phyloP scores from a whole-genome alignment of 2,329 filamentous ascomycete species.

The Taxawa tesnikishii region DNA sequence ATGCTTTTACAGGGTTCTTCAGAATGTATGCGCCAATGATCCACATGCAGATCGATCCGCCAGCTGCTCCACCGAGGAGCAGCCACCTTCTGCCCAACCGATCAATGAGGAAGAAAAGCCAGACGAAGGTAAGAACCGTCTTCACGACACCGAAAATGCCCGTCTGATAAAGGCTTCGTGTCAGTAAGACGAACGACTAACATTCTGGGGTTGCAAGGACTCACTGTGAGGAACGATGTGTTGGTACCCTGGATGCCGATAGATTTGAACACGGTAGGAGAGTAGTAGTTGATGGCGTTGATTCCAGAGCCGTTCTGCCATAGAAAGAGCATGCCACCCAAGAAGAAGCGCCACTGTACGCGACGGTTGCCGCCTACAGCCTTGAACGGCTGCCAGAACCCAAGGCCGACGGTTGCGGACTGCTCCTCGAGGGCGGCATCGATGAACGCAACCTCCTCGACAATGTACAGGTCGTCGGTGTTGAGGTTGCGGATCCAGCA shows the following conservation, averaged over 20 bases:
- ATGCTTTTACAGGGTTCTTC: constrained; percentile 23
- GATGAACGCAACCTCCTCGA: constrained; percentile 60
- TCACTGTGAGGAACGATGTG: constrained; percentile 49
- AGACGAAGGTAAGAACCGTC: constrained; percentile 54
- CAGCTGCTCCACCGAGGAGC: constrained; percentile 51
- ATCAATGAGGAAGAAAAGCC: constrained; percentile 58
- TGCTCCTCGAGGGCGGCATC: constrained; percentile 58
- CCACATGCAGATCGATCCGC: constrained; percentile 54
- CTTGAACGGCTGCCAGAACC: constrained; percentile 63
- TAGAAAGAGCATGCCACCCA: constrained; percentile 63
- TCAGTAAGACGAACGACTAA: no score
- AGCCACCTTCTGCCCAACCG: constrained; percentile 49
- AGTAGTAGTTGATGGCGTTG: constrained; percentile 70
- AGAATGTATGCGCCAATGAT: constrained; percentile 51
- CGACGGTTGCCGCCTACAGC: constrained; percentile 41
- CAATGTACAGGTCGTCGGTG: constrained; percentile 50
- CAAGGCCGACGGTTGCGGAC: constrained; percentile 49
- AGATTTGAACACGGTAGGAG: constrained; percentile 54
- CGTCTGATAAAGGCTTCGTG: no score
- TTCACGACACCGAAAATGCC: constrained; percentile 70
- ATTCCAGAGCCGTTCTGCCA: constrained; percentile 70
- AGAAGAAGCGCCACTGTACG: constrained; percentile 59
- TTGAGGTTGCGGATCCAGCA: constrained; percentile 54
- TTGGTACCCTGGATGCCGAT: constrained; percentile 51
- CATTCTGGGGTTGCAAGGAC: no score